These are phyloP conservation scores for Psilocybe tampanensis DNA, from an alignment of 768 basidiomycete genomes.

Conservation along the genomic window DNA sequence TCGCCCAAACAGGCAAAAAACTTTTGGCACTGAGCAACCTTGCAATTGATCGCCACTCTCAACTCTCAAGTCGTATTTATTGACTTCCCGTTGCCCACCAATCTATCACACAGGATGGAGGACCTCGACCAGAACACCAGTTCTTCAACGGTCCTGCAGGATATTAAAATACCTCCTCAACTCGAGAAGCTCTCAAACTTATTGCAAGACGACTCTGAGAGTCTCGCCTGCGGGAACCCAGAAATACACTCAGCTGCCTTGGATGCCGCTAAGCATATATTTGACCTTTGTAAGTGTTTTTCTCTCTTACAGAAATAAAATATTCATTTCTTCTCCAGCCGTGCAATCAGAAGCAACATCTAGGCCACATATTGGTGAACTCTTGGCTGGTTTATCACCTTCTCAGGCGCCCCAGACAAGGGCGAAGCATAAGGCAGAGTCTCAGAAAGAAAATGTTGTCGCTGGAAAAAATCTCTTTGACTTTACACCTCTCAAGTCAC, in stretches of 20 bases:
- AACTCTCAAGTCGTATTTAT: neutral
- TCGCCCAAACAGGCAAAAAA: conserved; percentile 22
- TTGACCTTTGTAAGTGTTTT: conserved; percentile 65
- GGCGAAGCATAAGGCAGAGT: conserved; percentile 55
- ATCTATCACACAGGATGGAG: neutral
- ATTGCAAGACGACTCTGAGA: conserved; percentile 56
- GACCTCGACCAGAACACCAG: neutral
- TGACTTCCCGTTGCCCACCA: neutral
- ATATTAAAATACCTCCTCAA: conserved; percentile 27
- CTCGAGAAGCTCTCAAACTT: conserved; percentile 54
- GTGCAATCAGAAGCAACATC: conserved; percentile 70
- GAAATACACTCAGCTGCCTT: conserved; percentile 62
- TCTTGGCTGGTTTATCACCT: conserved; percentile 72
- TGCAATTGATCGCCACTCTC: neutral
- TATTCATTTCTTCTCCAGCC: conserved; percentile 43
- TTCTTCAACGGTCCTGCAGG: neutral
- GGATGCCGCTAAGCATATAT: conserved; percentile 71
- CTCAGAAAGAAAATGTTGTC: conserved; percentile 39
- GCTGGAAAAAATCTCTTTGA: conserved; percentile 37
- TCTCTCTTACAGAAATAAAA: neutral
- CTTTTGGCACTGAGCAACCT: conserved; percentile 9
- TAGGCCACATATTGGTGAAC: conserved; percentile 58
- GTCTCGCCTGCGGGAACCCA: conserved; percentile 53
- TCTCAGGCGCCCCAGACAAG: conserved; percentile 74
- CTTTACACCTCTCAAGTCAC: conserved; percentile 72